phyloP scores from a whole-genome alignment of 192 early-diverging fungal species.

The Tieghemiomyces parasiticus region DNA sequence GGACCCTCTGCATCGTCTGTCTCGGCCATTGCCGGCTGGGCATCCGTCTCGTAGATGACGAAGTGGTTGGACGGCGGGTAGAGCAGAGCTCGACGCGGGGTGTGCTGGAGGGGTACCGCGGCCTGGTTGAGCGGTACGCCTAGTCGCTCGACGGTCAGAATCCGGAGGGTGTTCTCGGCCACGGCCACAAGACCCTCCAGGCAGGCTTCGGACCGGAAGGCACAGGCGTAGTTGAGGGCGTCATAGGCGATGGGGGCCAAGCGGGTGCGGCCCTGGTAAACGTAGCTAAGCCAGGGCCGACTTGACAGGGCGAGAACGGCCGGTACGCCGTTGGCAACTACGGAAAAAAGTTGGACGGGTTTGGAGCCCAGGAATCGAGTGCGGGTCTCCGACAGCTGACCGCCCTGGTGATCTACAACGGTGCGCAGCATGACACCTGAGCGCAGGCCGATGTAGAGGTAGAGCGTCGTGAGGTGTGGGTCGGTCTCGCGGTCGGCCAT shows the following conservation, averaged over 20 bases:
- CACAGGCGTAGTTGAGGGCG: slow-evolving; percentile 64
- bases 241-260: slow-evolving; percentile 81
- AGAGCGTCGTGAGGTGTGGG: slow-evolving; percentile 38
- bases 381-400: slow-evolving; percentile 66
- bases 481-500: slow-evolving; percentile 62
- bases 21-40: slow-evolving; percentile 25
- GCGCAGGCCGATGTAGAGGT: slow-evolving; percentile 73
- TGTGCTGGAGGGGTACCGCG: slow-evolving; percentile 66
- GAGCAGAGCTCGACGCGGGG: slow-evolving; percentile 69
- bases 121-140: slow-evolving; percentile 73
- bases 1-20: too few relatives aligned
- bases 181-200: slow-evolving; percentile 82
- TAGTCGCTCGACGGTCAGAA: slow-evolving; percentile 73
- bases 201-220: slow-evolving; percentile 72
- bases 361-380: slow-evolving; percentile 73
- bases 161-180: slow-evolving; percentile 69
- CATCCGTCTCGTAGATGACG: slow-evolving; percentile 80
- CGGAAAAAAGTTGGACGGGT: slow-evolving; percentile 64
- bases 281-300: slow-evolving; percentile 82
- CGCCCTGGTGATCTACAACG: slow-evolving; percentile 65
- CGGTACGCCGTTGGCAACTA: slow-evolving; percentile 44
- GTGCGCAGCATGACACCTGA: slow-evolving; percentile 86
- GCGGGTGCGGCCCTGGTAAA: slow-evolving; percentile 50
- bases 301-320: slow-evolving; percentile 73
- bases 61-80: slow-evolving; percentile 65